Evolutionary conservation across 1,284 basidiomycete species (phyloP), one percentile per base, ranked within the genome.

Genomic region (Athelia psychrophila): DNA sequence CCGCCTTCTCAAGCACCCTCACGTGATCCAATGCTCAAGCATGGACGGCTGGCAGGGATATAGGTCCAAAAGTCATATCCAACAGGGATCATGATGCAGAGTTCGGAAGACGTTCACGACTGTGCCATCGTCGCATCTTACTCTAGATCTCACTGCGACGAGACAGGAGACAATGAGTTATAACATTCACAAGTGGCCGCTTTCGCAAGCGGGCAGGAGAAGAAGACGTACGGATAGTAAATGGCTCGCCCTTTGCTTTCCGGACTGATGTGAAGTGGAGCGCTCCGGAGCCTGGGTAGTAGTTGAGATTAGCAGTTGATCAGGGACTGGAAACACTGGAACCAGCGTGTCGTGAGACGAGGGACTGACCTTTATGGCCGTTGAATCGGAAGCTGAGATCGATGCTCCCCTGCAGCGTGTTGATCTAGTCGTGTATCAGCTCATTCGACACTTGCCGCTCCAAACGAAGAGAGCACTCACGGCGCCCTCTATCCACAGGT

Each of bases 211-310:
- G 42, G n/a, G 18, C 47, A 20, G 40, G 19, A 12, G 20, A 47
- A n/a, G n/a, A n/a, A n/a, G n/a, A 78, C 87, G 58, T 66, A 89
- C 87, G 61, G 3, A 86, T 32, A 77, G 81, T n/a, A 64, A 88
- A 91, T 1, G 79, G 78, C 42, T 79, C 70, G 4, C 88, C 88
- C 61, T 90, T 91, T n/a, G 78, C 81, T 69, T 81, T 84, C 44
- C 88, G 77, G 53, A 90, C 84, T 63, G 86, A 90, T 5, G 88
- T 91, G 64, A 91, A 91, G 62, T 91, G 91, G 0, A 91, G 64
- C 6, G 86, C 90, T 6, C 88, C 88, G 15, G 81, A 74, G 18
- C 79, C 86, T 89, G 53, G 15, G 23, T n/a, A n/a, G n/a, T n/a
- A n/a, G n/a, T n/a, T n/a, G n/a, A n/a, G n/a, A n/a, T n/a, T 32